Base-by-base conservation (phyloP, 805 yeast species). In the Nakazawaea wickerhamii region DNA sequence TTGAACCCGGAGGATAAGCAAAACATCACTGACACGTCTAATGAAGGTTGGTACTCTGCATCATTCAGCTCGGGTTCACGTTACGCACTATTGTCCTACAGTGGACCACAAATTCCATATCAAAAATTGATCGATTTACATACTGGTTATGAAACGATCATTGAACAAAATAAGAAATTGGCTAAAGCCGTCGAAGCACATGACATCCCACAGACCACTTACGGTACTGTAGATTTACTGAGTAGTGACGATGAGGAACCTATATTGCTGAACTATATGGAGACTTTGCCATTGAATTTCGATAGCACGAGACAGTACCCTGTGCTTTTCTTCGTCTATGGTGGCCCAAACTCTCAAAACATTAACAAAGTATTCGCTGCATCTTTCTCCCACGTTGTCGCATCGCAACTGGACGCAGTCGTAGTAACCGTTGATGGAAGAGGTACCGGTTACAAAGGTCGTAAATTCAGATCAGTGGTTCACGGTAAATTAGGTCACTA, bases 381-480 rank as follows among this genome's bases (percentile, higher is more conserved):
- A 7, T 64, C 70, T 5, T 90, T 88, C 61, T 84, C 90, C 47
- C 75, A 84, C 22, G 81, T 85, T 9, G 75, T 84, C 31, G 82
- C 96, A 0, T 76, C 96, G 1, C 81, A 81, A 51, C 68, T 85
- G 48, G 73, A 83, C 53, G 87, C 95, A 2, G 75, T 93, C 38
- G 96, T 93, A 7, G 95, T 93, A 1, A 85, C 95, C 1, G 95
- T 93, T 3, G 99, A 93, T 62, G 98, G 98, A 0, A 76, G 99
- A 52, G 99, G 99, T 23, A 93, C 99, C 1, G 98, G 97, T 0
- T 86, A 71, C 61, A 86, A 80, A 63, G 96, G 96, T 11, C 75
- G 81, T 40, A 58, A 74, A 39, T 93, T 81, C 67, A 77, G 96
- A 58, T 75, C 84, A 21, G 59, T 77, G 27, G 98, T 93, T 2